phyloP scores from a whole-genome alignment of 345 rosid species.

The Gossypium ekmanianum region DNA sequence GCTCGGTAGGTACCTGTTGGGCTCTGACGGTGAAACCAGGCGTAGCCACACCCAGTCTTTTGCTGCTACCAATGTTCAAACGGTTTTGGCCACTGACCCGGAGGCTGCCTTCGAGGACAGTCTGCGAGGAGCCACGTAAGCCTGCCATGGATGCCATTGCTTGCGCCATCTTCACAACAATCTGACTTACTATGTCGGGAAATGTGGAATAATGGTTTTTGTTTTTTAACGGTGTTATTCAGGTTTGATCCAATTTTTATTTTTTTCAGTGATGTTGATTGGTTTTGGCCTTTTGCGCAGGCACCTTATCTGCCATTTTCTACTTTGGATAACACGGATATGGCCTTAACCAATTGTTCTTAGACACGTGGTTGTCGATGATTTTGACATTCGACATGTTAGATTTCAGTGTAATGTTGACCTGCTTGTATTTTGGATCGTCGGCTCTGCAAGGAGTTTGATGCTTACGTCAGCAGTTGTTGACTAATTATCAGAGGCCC shows the following conservation, averaged over 20 bases:
- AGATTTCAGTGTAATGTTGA: slow-evolving; percentile 28
- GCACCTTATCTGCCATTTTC: slow-evolving; percentile 46
- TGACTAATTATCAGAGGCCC: not conserved
- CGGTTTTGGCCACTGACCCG: slow-evolving; percentile 55
- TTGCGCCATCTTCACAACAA: slow-evolving; percentile 38
- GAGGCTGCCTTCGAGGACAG: slow-evolving; percentile 64
- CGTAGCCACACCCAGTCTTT: slow-evolving; percentile 30
- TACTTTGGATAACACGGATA: slow-evolving; percentile 49
- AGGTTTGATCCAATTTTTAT: slow-evolving; percentile 8
- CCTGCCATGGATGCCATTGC: slow-evolving; percentile 78
- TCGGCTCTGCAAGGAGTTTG: slow-evolving; percentile 12
- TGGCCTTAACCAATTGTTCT: slow-evolving; percentile 28
- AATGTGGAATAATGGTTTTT: slow-evolving; percentile 31
- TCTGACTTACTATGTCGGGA: slow-evolving; percentile 4
- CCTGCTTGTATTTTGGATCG: slow-evolving; percentile 24
- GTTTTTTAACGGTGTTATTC: not conserved
- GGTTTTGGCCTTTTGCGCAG: slow-evolving; percentile 15
- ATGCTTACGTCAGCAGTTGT: too few species aligned
- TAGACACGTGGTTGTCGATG: slow-evolving; percentile 9
- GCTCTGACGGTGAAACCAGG: slow-evolving; percentile 52
- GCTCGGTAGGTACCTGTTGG: slow-evolving; percentile 41
- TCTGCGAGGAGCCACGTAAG: slow-evolving; percentile 61
- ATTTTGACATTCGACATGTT: slow-evolving; percentile 23
- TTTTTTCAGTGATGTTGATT: slow-evolving; percentile 43
- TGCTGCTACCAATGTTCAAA: slow-evolving; percentile 30